These are phyloP conservation scores for Favolaschia claudopus DNA, from an alignment of 768 basidiomycete genomes.

Conservation along the genomic window DNA sequence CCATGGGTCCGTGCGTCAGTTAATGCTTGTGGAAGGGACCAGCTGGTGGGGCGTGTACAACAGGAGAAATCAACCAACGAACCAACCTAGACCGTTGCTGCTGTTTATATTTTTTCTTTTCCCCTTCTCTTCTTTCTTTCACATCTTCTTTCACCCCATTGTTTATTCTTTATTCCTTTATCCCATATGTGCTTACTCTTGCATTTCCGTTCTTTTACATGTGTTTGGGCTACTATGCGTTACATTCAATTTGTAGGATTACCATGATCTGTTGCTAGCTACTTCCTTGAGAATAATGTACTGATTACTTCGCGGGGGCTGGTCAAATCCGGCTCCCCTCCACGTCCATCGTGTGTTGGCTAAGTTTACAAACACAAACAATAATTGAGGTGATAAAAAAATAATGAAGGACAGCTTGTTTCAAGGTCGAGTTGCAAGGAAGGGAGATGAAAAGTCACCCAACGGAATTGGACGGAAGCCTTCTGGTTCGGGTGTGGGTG, in stretches of 20 bases:
- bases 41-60: too few species aligned
- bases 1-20: not conserved
- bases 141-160: slow-evolving; percentile 24
- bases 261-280: slow-evolving; percentile 26
- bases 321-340: too few species aligned
- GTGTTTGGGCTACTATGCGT: slow-evolving; percentile 25
- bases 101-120: slow-evolving; percentile 16
- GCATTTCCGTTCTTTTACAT: slow-evolving; percentile 13
- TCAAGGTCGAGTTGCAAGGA: slow-evolving; percentile 15
- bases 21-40: too few species aligned
- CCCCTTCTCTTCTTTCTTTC: slow-evolving; percentile 17
- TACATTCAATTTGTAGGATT: slow-evolving; percentile 29
- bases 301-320: slow-evolving; percentile 22
- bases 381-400: slow-evolving; percentile 19
- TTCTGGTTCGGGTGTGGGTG: slow-evolving; percentile 62
- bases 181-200: slow-evolving; percentile 37
- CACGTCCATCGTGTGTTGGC: too few species aligned
- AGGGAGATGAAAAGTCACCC: not conserved
- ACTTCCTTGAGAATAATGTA: slow-evolving; percentile 27
- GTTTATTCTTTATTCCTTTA: slow-evolving; percentile 26
- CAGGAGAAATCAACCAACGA: too few species aligned
- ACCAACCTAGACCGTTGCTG: slow-evolving; percentile 18
- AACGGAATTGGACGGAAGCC: slow-evolving; percentile 19
- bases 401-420: not conserved
- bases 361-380: too few species aligned